phyloP scores from a whole-genome alignment of 2,329 filamentous ascomycete genomes.

The Fusarium clavum region DNA sequence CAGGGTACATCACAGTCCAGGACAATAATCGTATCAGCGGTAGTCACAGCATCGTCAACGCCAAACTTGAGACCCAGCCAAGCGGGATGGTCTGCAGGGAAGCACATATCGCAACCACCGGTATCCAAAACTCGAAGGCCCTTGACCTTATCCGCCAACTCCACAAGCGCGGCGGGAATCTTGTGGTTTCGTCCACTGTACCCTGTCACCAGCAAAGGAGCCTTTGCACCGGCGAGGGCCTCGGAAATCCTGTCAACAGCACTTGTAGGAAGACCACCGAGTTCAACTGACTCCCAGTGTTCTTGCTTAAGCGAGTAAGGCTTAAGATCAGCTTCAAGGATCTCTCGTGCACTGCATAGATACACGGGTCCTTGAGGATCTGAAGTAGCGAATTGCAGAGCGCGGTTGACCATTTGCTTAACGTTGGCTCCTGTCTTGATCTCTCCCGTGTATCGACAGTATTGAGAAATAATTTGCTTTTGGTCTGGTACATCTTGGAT shows the following conservation, averaged over 20 bases:
- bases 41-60: conserved; percentile 76
- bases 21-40: conserved; percentile 86
- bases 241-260: conserved; percentile 71
- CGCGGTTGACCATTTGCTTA: conserved; percentile 89
- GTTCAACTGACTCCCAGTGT: conserved; percentile 77
- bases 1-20: conserved; percentile 93
- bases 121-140: conserved; percentile 79
- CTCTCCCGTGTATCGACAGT: conserved; percentile 85
- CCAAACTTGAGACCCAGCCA: conserved; percentile 81
- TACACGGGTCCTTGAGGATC: conserved; percentile 86
- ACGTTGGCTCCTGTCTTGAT: conserved; percentile 87
- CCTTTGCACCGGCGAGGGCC: conserved; percentile 71
- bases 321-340: conserved; percentile 86
- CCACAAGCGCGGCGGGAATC: conserved; percentile 70
- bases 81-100: conserved; percentile 75
- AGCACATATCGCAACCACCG: conserved; percentile 84
- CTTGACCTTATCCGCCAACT: conserved; percentile 74
- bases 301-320: conserved; percentile 76
- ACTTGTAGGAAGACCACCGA: conserved; percentile 66
- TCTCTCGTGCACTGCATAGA: conserved; percentile 79
- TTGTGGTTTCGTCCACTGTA: conserved; percentile 77
- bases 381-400: conserved; percentile 82
- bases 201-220: conserved; percentile 77
- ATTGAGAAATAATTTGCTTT: conserved; percentile 83
- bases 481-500: conserved; percentile 87